phyloP scores from a whole-genome alignment of 1,284 basidiomycete genomes.

The Boletellus deceptivus region DNA sequence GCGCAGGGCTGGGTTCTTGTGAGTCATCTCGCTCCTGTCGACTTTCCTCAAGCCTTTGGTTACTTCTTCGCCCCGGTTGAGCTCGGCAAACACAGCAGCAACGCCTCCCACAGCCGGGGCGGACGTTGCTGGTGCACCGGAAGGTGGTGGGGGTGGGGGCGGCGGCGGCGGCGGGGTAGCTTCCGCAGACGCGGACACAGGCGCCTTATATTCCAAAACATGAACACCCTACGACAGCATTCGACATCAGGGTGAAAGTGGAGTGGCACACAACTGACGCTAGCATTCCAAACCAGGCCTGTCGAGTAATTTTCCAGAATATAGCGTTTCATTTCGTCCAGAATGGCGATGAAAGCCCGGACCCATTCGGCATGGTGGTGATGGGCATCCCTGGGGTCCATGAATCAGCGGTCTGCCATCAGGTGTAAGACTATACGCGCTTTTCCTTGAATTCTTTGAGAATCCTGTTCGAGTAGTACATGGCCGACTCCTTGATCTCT shows the following conservation, averaged over 20 bases:
- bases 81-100: constrained; percentile 87
- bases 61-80: constrained; percentile 89
- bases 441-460: constrained; percentile 94
- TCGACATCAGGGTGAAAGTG: constrained; percentile 3
- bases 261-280: constrained; percentile 44
- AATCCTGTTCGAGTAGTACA: constrained; percentile 90
- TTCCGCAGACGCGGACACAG: constrained; percentile 33
- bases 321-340: constrained; percentile 84
- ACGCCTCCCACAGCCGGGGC: constrained; percentile 56
- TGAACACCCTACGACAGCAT: constrained; percentile 53
- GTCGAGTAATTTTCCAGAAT: constrained; percentile 87
- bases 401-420: constrained; percentile 1
- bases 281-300: constrained; percentile 88
- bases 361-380: constrained; percentile 92
- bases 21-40: constrained; percentile 95
- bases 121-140: constrained; percentile 42
- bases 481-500: constrained; percentile 85
- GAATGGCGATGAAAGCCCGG: constrained; percentile 64
- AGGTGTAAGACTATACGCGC: constrained; percentile 42
- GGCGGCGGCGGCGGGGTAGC: constrained; percentile 43
- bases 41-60: constrained; percentile 93
- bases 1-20: constrained; percentile 93
- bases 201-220: constrained; percentile 51
- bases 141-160: constrained; percentile 57
- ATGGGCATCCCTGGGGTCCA: constrained; percentile 59